Percentiles rank a stretch among this genome's conserved stretches.
Conservation (phyloP, 2,329 filamentous ascomycete genomes). For the Alternaria longipes region DNA sequence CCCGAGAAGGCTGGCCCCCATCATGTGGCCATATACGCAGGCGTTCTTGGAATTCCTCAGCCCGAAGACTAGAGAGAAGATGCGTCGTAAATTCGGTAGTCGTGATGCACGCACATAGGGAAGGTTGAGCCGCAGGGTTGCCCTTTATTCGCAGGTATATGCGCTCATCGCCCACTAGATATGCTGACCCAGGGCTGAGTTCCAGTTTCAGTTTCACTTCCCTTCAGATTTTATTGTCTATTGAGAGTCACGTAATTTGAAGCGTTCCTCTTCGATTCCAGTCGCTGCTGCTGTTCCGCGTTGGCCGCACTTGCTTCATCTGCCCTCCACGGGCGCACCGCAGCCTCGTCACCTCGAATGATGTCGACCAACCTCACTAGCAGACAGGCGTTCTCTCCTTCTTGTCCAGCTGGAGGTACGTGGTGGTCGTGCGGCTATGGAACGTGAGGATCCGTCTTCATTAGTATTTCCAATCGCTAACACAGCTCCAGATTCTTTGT, state of each 20-base stretch:
- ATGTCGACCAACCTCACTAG: conserved; percentile 13
- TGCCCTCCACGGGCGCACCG: neutral
- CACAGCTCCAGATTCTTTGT: conserved; percentile 39
- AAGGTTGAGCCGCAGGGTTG: neutral
- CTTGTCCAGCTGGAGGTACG: conserved; percentile 45
- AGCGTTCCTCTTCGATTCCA: neutral
- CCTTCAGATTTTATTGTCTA: neutral
- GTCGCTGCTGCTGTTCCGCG: neutral
- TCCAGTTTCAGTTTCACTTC: neutral
- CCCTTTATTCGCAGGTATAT: conserved; percentile 5
- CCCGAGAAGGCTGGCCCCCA: neutral
- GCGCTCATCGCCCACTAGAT: neutral
- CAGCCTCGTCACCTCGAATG: neutral
- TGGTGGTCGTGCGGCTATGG: conserved; percentile 49
- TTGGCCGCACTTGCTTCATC: neutral
- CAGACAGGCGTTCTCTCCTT: conserved; percentile 37
- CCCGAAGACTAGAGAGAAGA: neutral
- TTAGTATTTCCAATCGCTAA: neutral
- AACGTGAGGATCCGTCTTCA: conserved; percentile 14
- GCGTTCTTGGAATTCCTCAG: neutral
- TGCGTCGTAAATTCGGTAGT: neutral
- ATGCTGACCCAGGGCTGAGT: neutral
- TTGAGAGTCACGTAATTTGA: neutral
- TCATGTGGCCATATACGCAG: neutral
- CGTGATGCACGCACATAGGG: neutral